Evolutionary conservation across 2,329 filamentous ascomycete species (phyloP), one percentile per base, ranked within the genome.

Genomic region (Stagonosporopsis cucurbitacearum): DNA sequence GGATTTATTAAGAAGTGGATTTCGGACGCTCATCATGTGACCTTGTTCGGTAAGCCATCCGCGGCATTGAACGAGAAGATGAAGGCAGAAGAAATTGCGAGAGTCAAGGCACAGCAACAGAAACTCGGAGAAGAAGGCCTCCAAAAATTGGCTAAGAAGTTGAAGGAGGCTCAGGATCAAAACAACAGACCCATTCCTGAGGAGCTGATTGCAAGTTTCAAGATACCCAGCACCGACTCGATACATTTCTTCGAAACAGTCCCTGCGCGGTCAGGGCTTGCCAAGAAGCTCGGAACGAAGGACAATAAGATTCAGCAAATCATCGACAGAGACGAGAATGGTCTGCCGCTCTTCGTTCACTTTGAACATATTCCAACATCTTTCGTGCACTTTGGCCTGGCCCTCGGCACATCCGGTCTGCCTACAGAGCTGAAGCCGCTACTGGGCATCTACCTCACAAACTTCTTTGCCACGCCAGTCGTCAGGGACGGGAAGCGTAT

Each of bases 401-500:
- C 95, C 52, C 81, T 98, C 45, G 91, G 91, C 48, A 96, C 92
- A 0, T 84, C 87, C 2, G 81, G 86, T 28, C 81, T 97, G 1
- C 91, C 93, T 0, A 83, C 89, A n/a, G 85, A 93, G 60, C 83
- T 94, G 56, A 92, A 94, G 71, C 95, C 95, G 3, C 78, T 99
- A 20, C 81, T 98, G 43, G 84, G 88, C 3, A 83, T 98, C 36
- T 98, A 96, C 70, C 88, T 87, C 26, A 91, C 93, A 70, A 95
- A 94, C 70, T 96, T 98, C 80, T 99, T 98, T 82, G 94, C 92
- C 71, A 92, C 92, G 0, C 95, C 94, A 2, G 88, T 99, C 57
- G 82, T 84, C 67, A 87, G 88, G 26, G 83, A 92, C 66, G 92
- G 91, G 39, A 82, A 91, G 71, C 85, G 84, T 22, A 80, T 99